These are phyloP conservation scores for Serendipita sp. DNA, from an alignment of 1,284 basidiomycete genomes.

Conservation along the genomic window DNA sequence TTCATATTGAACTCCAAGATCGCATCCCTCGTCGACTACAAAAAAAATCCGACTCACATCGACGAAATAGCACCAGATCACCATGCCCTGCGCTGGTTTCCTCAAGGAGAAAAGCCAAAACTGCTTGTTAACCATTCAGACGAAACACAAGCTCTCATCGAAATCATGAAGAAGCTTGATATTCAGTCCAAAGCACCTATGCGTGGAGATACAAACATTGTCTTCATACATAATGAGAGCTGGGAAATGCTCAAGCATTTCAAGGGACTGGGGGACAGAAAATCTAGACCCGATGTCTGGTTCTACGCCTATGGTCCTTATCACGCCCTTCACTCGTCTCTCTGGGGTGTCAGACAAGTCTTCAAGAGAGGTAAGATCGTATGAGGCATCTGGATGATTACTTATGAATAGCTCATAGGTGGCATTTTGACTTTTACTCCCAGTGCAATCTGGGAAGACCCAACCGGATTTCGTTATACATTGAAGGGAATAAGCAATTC, in stretches of 20 bases:
- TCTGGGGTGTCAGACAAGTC: neutral
- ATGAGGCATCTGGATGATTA: neutral
- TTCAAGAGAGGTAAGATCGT: slow-evolving; percentile 1
- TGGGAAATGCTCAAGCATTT: neutral
- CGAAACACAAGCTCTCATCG: neutral
- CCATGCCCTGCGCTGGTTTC: neutral
- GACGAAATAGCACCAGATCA: neutral
- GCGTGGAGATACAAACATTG: neutral
- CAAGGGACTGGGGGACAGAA: neutral
- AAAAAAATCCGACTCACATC: neutral
- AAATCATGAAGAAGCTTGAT: neutral
- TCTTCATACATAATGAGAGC: neutral
- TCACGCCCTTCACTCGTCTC: neutral
- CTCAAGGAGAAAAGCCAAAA: too few relatives aligned
- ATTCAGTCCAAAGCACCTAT: neutral
- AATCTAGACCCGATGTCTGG: neutral
- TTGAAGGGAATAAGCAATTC: neutral
- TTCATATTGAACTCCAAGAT: too few relatives aligned
- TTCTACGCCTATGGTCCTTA: slow-evolving; percentile 2
- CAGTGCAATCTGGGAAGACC: neutral
- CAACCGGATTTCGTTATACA: neutral
- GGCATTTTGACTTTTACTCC: slow-evolving; percentile 1
- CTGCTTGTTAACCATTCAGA: neutral
- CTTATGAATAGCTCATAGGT: neutral
- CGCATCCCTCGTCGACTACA: neutral